phyloP scores from a whole-genome alignment of 2,329 filamentous ascomycete genomes.

The Colletotrichum noveboracense region DNA sequence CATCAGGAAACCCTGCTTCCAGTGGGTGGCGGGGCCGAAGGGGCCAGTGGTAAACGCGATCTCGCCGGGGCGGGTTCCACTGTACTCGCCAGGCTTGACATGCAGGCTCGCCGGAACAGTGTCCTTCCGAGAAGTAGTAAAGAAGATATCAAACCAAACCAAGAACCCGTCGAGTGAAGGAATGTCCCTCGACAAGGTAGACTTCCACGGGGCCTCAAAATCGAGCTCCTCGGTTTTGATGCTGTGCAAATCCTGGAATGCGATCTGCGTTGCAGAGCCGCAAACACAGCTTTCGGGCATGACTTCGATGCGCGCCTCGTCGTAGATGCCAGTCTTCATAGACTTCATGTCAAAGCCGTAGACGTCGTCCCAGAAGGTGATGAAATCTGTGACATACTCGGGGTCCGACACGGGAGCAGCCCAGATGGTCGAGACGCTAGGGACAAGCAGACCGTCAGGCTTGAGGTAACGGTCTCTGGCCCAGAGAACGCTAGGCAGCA shows the following conservation, averaged over 20 bases:
- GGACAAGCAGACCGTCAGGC: slow-evolving; percentile 81
- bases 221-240: slow-evolving; percentile 74
- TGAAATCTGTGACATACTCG: slow-evolving; percentile 78
- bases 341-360: slow-evolving; percentile 95
- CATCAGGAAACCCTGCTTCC: slow-evolving; percentile 83
- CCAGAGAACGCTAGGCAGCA: slow-evolving; percentile 91
- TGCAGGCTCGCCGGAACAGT: slow-evolving; percentile 51
- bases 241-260: slow-evolving; percentile 78
- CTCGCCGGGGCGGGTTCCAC: slow-evolving; percentile 59
- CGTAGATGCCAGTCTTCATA: slow-evolving; percentile 83
- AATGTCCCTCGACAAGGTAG: slow-evolving; percentile 64
- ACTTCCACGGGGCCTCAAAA: slow-evolving; percentile 73
- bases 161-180: slow-evolving; percentile 84
- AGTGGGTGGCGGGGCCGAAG: slow-evolving; percentile 79
- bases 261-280: slow-evolving; percentile 69
- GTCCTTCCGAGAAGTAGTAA: slow-evolving; percentile 66
- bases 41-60: slow-evolving; percentile 92
- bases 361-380: slow-evolving; percentile 88
- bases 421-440: slow-evolving; percentile 83
- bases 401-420: slow-evolving; percentile 81
- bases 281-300: slow-evolving; percentile 67
- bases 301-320: slow-evolving; percentile 80
- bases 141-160: slow-evolving; percentile 95
- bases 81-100: slow-evolving; percentile 68
- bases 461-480: slow-evolving; percentile 87